Percentiles rank a stretch among this genome's conserved stretches.
phyloP scores from a whole-genome alignment of 2,329 filamentous ascomycete species.

The Cercospora beticola region DNA sequence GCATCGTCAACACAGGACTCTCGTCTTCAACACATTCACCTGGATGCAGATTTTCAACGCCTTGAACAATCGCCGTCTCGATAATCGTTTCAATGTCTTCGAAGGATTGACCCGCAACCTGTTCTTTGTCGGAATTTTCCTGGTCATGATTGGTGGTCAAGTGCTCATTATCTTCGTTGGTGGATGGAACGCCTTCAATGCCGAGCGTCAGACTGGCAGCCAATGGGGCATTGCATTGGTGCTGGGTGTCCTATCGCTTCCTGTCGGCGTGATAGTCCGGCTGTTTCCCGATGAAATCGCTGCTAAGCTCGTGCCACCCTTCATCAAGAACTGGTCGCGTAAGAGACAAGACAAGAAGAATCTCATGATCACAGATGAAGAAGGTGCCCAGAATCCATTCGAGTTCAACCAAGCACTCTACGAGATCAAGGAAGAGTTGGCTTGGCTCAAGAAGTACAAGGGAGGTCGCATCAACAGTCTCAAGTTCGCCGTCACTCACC shows the following conservation, averaged over 20 bases:
- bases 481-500: slow-evolving; percentile 74
- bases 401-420: slow-evolving; percentile 69
- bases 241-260: slow-evolving; percentile 80
- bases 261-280: slow-evolving; percentile 77
- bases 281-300: slow-evolving; percentile 74
- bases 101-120: slow-evolving; percentile 81
- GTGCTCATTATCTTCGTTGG: slow-evolving; percentile 88
- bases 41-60: slow-evolving; percentile 99
- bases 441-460: slow-evolving; percentile 76
- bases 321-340: slow-evolving; percentile 39
- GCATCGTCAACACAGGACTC: slow-evolving; percentile 64
- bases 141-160: slow-evolving; percentile 85
- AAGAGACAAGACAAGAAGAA: slow-evolving; percentile 46
- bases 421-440: slow-evolving; percentile 76
- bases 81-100: slow-evolving; percentile 95
- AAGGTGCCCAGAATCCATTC: slow-evolving; percentile 36
- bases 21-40: slow-evolving; percentile 97
- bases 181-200: slow-evolving; percentile 70
- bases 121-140: slow-evolving; percentile 85
- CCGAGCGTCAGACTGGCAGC: slow-evolving; percentile 64
- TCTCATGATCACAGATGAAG: slow-evolving; percentile 45
- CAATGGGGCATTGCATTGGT: slow-evolving; percentile 89
- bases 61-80: slow-evolving; percentile 92
- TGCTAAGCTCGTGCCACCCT: slow-evolving; percentile 43
- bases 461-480: slow-evolving; percentile 79